These are phyloP conservation scores for Monilinia aucupariae DNA, from an alignment of 2,329 filamentous ascomycete genomes.

Conservation along the genomic window DNA sequence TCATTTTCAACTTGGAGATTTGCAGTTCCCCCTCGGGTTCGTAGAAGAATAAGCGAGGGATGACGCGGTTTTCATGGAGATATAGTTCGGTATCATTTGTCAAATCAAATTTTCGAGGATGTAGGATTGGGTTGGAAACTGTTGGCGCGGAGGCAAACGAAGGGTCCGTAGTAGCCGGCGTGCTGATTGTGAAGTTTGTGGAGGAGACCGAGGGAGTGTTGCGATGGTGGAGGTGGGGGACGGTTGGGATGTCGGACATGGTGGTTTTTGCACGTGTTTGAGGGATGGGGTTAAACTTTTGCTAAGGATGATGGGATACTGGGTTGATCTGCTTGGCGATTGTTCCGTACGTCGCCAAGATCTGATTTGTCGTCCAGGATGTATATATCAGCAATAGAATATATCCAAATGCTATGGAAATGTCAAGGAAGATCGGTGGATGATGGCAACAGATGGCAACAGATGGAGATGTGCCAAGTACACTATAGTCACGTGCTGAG, in stretches of 20 bases:
- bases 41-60: slow-evolving; percentile 6
- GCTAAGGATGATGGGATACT: neutral
- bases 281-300: neutral
- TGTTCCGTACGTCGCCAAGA: neutral
- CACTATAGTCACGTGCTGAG: too few species aligned
- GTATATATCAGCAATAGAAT: neutral
- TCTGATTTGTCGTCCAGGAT: too few species aligned
- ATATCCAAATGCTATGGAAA: neutral
- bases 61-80: slow-evolving; percentile 5
- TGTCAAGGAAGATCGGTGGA: neutral
- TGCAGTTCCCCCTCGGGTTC: neutral
- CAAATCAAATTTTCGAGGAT: slow-evolving; percentile 12
- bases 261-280: neutral
- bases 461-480: too few species aligned
- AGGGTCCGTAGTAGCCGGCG: neutral
- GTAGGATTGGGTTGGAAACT: neutral
- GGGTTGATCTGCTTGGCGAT: neutral
- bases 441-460: too few species aligned
- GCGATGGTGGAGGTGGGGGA: neutral
- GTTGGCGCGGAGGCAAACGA: neutral
- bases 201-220: neutral
- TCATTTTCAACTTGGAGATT: slow-evolving; percentile 8
- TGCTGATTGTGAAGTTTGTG: neutral
- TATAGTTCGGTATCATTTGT: slow-evolving; percentile 15
- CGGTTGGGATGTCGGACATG: slow-evolving; percentile 1